Base-by-base conservation (phyloP, 106 monocot genomes). In the Amphibolis antarctica region DNA sequence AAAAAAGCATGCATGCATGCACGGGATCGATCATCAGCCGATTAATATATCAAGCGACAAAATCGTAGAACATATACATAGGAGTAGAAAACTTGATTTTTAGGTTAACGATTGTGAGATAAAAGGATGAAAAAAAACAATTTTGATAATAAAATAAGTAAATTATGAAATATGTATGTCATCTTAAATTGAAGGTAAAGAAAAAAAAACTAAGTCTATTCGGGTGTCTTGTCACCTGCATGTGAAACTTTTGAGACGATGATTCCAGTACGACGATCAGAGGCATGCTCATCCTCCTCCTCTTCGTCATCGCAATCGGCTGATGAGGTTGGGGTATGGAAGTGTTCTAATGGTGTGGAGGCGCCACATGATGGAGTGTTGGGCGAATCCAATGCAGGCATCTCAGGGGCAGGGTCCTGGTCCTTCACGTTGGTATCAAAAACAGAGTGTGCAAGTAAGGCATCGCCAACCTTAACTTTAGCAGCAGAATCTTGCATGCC, bases 281-380 rank as follows among this genome's bases (percentile, higher is more conserved):
- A 63, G 44, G 10, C 47, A 48, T 46, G 12, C 0, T 59, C 59
- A 50, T 18, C 47, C 14, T 65, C 48, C 21, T 47, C 48, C 29
- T 67, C 1, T 21, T 56, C 43, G 0, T 67, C 67, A 24, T 67
- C 42, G 10, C 44, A 22, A n/a, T 55, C 22, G 6, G 44, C 29
- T 67, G 50, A 56, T 56, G 67, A 10, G 9, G 17, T 3, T 42
- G 67, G 67, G 3, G 67, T 49, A 36, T 67, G 67, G 30, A 67
- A 67, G n/a, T 61, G 44, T 17, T 67, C 55, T 27, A 55, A 55
- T 22, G 42, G 30, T 54, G 67, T 45, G 24, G 55, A 44, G 21
- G 44, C 12, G 12, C 53, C 66, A 25, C 19, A 9, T 31, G 45
- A 3, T 19, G 67, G 29, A 56, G 42, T 56, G 4, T 67, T 43